A percentile compares a stretch with the other conserved stretches of the same genome.
These are phyloP conservation scores for Blepharisma undulans DNA, from an alignment of 169 alveolate species.

Conservation along the genomic window DNA sequence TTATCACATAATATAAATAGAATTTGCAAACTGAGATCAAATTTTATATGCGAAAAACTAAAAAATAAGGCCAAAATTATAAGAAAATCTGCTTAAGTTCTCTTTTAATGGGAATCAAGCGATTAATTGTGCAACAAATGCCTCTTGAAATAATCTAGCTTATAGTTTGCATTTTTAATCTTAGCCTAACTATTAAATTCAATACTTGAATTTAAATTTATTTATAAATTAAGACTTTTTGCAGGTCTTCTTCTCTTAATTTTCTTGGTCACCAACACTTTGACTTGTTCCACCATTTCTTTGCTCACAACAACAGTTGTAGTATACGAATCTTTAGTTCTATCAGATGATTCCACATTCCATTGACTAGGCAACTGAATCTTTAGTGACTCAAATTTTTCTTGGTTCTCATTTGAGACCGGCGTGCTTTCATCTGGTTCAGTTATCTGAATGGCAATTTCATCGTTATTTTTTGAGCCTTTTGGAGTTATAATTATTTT, in stretches of 20 bases:
- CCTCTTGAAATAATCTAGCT: not conserved
- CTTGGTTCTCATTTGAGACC: not conserved
- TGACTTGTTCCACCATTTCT: not conserved
- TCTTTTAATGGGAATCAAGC: not conserved
- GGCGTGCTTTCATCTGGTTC: not conserved
- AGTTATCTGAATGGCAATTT: no score
- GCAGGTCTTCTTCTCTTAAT: not conserved
- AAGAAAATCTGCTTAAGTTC: not conserved
- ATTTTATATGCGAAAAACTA: no score
- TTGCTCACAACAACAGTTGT: not conserved
- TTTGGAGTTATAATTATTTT: not conserved
- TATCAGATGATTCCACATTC: not conserved
- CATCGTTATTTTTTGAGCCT: not conserved
- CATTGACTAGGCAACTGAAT: not conserved
- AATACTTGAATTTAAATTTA: no score
- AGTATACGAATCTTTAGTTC: not conserved
- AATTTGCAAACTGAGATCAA: no score
- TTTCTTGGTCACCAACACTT: not conserved
- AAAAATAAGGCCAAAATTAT: no score
- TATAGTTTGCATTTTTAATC: not conserved
- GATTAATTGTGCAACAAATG: not conserved
- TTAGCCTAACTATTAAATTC: not conserved
- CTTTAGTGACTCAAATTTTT: not conserved
- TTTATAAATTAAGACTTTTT: not conserved
- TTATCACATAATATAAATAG: no score